Base-by-base conservation (phyloP, 768 basidiomycete species). In the Leucocoprinus sp. region DNA sequence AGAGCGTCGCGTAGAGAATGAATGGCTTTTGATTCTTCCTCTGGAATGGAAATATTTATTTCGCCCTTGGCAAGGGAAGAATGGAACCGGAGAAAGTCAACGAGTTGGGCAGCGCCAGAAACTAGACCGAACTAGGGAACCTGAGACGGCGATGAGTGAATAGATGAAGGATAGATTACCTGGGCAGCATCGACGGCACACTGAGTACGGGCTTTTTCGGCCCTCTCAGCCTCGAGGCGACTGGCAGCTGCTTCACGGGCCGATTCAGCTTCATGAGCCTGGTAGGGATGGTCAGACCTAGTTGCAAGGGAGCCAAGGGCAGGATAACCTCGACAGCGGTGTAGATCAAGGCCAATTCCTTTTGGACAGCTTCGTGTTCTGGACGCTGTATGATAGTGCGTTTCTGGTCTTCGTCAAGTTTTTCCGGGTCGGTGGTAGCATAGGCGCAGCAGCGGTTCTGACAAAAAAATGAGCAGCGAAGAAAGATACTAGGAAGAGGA, bases 341-440 rank as follows among this genome's bases (percentile, higher is more conserved):
- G 62, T 84, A 85, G 35, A 92, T 76, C 47, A 93, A 92, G 19
- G 76, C 80, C 11, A 95, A 65, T 55, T 93, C 92, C 56, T 87
- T 89, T 53, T 81, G 75, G 31, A 81, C 70, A 8, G 81, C 85
- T 56, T 93, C 90, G 17, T 93, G 68, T 5, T 72, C 69, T 8
- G 91, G 76, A 35, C 95, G 76, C 14, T 76, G 80, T 52, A 78
- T 84, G 42, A 93, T 55, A 2, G 75, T 70, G 26, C 81, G 78
- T 52, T 74, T 84, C 65, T 96, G 92, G 63, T 95, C 93, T 33
- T 91, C 87, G 52, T 95, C 89, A 43, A 93, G 75, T 56, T 84
- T 83, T 44, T 81, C 79, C 2, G 72, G 61, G 21, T 80, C 78
- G 15, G 75, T 82, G 2, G 77, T 55, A 23, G 83, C 75, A 60